Evolutionary conservation across 345 rosid genomes (phyloP).

Genomic region (Melastoma malabathricum): DNA sequence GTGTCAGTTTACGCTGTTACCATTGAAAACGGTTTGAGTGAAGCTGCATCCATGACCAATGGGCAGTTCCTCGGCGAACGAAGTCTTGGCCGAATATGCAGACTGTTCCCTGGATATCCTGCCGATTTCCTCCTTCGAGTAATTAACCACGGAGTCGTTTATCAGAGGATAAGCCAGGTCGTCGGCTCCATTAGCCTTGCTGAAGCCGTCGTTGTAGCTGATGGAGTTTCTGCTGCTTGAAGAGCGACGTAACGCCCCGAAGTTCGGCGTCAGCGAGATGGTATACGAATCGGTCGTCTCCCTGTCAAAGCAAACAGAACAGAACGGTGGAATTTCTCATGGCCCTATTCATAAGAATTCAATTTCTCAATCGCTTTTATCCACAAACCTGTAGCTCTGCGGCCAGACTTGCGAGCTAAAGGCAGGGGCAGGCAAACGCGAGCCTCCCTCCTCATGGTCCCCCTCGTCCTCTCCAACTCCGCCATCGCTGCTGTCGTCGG

Average conservation of each 20-base stretch:
- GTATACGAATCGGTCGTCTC: constrained; percentile 69
- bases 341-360: not conserved
- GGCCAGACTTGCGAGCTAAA: constrained; percentile 67
- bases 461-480: constrained; percentile 16
- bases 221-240: constrained; percentile 22
- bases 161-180: constrained; percentile 45
- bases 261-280: constrained; percentile 53
- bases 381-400: constrained; percentile 40
- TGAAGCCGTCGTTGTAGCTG: constrained; percentile 11
- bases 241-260: constrained; percentile 31
- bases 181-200: constrained; percentile 31
- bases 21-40: constrained; percentile 76
- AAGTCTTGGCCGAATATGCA: constrained; percentile 42
- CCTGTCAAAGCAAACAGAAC: constrained; percentile 21
- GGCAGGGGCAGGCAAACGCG: constrained; percentile 3
- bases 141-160: constrained; percentile 21
- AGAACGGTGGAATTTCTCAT: not conserved
- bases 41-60: constrained; percentile 61
- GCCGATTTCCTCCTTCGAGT: constrained; percentile 22
- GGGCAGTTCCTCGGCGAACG: constrained; percentile 53
- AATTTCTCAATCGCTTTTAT: too few species aligned
- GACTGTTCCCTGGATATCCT: constrained; percentile 43
- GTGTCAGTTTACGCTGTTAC: constrained; percentile 13
- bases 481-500: constrained; percentile 15
- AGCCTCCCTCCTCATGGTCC: not conserved